phyloP scores from a whole-genome alignment of 2,329 filamentous ascomycete species.

The Trichoderma cornu-damae region DNA sequence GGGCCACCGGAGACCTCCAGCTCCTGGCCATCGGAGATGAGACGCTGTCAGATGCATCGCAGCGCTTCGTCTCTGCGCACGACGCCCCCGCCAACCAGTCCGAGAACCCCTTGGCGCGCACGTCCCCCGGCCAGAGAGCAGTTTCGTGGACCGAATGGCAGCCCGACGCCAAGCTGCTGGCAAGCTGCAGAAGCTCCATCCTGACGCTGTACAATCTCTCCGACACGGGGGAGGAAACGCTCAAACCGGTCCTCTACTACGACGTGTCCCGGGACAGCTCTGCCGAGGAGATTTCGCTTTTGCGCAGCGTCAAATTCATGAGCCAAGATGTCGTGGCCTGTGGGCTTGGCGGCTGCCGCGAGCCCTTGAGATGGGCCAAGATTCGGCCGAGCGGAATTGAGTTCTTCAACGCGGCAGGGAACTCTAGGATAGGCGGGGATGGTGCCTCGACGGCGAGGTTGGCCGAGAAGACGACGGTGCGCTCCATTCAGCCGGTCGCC shows the following conservation, averaged over 20 bases:
- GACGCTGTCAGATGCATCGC: slow-evolving; percentile 26
- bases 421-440: slow-evolving; percentile 15
- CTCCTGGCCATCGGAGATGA: slow-evolving; percentile 38
- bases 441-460: not conserved
- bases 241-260: slow-evolving; percentile 25
- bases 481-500: slow-evolving; percentile 44
- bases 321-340: slow-evolving; percentile 42
- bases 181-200: slow-evolving; percentile 30
- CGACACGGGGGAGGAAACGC: slow-evolving; percentile 6
- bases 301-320: slow-evolving; percentile 42
- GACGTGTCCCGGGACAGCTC: slow-evolving; percentile 25
- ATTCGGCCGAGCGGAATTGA: slow-evolving; percentile 43
- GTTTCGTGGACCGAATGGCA: slow-evolving; percentile 35
- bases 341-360: slow-evolving; percentile 38
- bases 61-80: slow-evolving; percentile 22
- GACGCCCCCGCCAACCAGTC: slow-evolving; percentile 11
- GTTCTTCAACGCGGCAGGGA: slow-evolving; percentile 33
- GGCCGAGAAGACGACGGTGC: slow-evolving; percentile 37
- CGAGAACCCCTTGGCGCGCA: slow-evolving; percentile 7
- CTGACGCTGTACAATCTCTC: slow-evolving; percentile 30
- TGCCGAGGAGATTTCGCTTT: slow-evolving; percentile 24
- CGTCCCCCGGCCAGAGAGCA: slow-evolving; percentile 22
- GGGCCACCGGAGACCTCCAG: slow-evolving; percentile 46
- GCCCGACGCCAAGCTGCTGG: slow-evolving; percentile 27
- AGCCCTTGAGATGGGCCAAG: slow-evolving; percentile 44